Percentiles rank a stretch among this genome's conserved stretches.
phyloP scores from a whole-genome alignment of 2,329 filamentous ascomycete species.

The Ceratocystis destructans region DNA sequence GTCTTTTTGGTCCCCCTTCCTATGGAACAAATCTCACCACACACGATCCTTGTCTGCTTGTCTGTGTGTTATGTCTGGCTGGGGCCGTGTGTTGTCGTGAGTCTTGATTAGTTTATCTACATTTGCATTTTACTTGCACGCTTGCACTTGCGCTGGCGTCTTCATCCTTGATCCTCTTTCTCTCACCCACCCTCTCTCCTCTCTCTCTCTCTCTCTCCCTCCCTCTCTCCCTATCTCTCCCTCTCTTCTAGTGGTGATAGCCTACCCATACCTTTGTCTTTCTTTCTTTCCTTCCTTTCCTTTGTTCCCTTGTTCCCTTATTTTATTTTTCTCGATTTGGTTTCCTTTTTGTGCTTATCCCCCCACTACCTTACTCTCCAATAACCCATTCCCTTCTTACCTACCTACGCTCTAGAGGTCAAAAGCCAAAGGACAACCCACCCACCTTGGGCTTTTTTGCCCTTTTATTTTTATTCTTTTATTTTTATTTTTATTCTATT shows the following conservation, averaged over 20 bases:
- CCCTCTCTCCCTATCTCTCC: slow-evolving; percentile 8
- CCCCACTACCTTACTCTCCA: not conserved
- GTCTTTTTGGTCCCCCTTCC: slow-evolving; percentile 4
- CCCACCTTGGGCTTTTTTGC: too few relatives aligned
- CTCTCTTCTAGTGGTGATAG: not conserved
- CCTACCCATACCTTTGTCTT: not conserved
- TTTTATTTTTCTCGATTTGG: slow-evolving; percentile 10
- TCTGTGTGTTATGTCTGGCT: slow-evolving; percentile 7
- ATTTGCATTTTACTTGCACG: slow-evolving; percentile 4
- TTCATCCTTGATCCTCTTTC: slow-evolving; percentile 11
- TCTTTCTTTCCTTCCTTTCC: slow-evolving; percentile 11
- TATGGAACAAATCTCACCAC: slow-evolving; percentile 9
- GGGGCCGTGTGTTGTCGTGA: slow-evolving; percentile 4
- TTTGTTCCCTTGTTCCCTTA: slow-evolving; percentile 1
- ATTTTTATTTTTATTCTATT: not conserved
- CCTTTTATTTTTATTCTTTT: not conserved
- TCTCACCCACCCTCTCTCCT: not conserved
- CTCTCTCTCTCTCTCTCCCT: slow-evolving; percentile 5
- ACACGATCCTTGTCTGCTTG: slow-evolving; percentile 1
- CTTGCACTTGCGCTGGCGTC: not conserved
- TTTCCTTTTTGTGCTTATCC: not conserved
- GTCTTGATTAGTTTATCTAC: slow-evolving; percentile 5
- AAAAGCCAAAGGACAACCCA: too few relatives aligned
- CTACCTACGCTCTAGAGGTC: too few relatives aligned
- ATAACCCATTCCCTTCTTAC: too few relatives aligned